Conservation (phyloP, 352 stramenopile genomes). For the Phytophthora melonis region DNA sequence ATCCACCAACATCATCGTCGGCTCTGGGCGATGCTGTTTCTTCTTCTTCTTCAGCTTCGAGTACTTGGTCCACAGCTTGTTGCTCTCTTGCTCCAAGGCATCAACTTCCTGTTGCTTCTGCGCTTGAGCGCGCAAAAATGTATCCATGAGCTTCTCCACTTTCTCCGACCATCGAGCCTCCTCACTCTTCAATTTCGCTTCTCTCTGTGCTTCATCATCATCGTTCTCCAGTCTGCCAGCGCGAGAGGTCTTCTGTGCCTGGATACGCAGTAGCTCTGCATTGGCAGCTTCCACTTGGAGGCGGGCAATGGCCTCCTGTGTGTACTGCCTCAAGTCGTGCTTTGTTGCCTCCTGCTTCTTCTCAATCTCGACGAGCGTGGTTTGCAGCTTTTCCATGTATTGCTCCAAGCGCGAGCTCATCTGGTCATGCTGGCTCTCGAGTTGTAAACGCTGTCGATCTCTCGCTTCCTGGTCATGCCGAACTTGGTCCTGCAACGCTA, state of each 20-base stretch:
- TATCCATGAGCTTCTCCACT: slow-evolving; percentile 70
- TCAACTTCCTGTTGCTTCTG: slow-evolving; percentile 77
- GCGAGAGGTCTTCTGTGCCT: slow-evolving; percentile 37
- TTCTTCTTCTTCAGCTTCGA: slow-evolving; percentile 47
- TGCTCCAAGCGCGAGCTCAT: slow-evolving; percentile 56
- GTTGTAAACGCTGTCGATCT: slow-evolving; percentile 48
- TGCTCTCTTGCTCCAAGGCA: slow-evolving; percentile 65
- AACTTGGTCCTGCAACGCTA: slow-evolving; percentile 67
- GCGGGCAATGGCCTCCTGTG: slow-evolving; percentile 57
- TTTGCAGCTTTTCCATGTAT: slow-evolving; percentile 73
- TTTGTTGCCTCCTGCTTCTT: slow-evolving; percentile 68
- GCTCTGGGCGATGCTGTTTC: slow-evolving; percentile 32
- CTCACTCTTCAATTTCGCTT: slow-evolving; percentile 13
- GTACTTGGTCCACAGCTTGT: slow-evolving; percentile 60
- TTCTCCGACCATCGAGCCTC: slow-evolving; percentile 41
- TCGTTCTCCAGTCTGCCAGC: slow-evolving; percentile 64
- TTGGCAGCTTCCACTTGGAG: slow-evolving; percentile 53
- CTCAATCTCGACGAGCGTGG: slow-evolving; percentile 69
- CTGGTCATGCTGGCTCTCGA: slow-evolving; percentile 63
- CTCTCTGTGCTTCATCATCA: slow-evolving; percentile 27
- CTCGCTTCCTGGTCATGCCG: slow-evolving; percentile 58
- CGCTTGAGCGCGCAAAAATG: slow-evolving; percentile 62
- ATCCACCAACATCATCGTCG: slow-evolving; percentile 48
- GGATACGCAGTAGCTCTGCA: slow-evolving; percentile 30
- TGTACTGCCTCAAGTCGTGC: slow-evolving; percentile 73